These are phyloP conservation scores for Penicillium antarcticum DNA, from an alignment of 495 filamentous ascomycete species.

Conservation along the genomic window DNA sequence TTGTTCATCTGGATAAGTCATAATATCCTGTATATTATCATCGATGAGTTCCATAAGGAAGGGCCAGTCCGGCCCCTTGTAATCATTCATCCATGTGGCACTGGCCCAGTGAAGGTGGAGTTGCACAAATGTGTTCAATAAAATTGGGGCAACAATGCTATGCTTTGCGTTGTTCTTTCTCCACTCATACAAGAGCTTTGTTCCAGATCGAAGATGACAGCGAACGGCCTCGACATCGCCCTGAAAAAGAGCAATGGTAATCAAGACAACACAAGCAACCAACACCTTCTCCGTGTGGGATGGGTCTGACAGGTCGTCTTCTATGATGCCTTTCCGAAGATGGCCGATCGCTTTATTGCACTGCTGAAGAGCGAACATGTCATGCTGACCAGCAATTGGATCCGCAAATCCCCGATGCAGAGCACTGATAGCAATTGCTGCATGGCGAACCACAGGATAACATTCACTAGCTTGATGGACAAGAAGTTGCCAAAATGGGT, in stretches of 20 bases:
- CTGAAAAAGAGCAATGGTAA: conserved; percentile 46
- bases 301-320: background rate
- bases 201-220: conserved; percentile 10
- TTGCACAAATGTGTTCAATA: conserved; percentile 7
- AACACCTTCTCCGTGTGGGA: conserved; percentile 14
- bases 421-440: conserved; percentile 40
- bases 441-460: conserved; percentile 47
- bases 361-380: conserved; percentile 35
- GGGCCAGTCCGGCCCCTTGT: background rate
- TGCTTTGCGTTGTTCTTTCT: conserved; percentile 3
- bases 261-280: conserved; percentile 44
- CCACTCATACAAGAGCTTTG: conserved; percentile 4
- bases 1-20: background rate
- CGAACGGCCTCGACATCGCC: conserved; percentile 36
- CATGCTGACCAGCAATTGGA: background rate
- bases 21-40: background rate
- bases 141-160: background rate
- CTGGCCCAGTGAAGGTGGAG: conserved; percentile 6
- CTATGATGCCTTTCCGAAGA: conserved; percentile 19
- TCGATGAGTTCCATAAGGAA: background rate
- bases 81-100: background rate
- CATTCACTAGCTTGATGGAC: conserved; percentile 46
- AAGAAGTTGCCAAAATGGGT: conserved; percentile 47
- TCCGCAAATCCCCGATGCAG: conserved; percentile 27
- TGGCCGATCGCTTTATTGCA: conserved; percentile 43